phyloP scores from a whole-genome alignment of 768 basidiomycete genomes.

The Sutorius australiensis region DNA sequence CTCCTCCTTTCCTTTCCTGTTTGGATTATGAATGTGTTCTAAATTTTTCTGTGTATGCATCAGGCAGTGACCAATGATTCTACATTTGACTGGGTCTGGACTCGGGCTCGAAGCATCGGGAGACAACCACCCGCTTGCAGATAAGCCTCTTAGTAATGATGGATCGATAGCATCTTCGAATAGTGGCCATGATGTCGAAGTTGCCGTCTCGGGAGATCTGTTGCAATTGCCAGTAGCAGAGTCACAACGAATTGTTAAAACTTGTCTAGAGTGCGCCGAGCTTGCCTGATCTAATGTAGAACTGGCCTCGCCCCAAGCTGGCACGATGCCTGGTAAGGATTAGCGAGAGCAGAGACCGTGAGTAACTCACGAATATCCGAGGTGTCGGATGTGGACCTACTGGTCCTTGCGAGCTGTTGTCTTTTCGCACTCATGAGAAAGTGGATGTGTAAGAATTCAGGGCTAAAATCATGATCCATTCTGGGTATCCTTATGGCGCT shows the following conservation, averaged over 20 bases:
- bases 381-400: neutral
- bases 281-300: neutral
- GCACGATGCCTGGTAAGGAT: neutral
- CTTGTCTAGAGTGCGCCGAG: neutral
- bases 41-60: neutral
- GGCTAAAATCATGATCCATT: neutral
- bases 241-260: neutral
- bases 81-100: neutral
- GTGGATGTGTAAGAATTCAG: neutral
- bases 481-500: neutral
- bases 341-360: neutral
- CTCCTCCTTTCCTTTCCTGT: neutral
- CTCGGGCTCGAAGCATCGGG: neutral
- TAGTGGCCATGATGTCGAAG: neutral
- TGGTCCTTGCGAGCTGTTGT: neutral
- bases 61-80: neutral
- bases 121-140: neutral
- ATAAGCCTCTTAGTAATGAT: neutral
- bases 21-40: neutral
- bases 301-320: neutral
- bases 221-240: no score
- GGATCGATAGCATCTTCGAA: neutral
- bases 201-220: neutral
- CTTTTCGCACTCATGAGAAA: constrained; percentile 10
- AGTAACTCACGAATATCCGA: neutral